Percentiles rank a stretch among this genome's conserved stretches.
phyloP scores from a whole-genome alignment of 1,284 basidiomycete genomes.

The Schizophyllum amplum region DNA sequence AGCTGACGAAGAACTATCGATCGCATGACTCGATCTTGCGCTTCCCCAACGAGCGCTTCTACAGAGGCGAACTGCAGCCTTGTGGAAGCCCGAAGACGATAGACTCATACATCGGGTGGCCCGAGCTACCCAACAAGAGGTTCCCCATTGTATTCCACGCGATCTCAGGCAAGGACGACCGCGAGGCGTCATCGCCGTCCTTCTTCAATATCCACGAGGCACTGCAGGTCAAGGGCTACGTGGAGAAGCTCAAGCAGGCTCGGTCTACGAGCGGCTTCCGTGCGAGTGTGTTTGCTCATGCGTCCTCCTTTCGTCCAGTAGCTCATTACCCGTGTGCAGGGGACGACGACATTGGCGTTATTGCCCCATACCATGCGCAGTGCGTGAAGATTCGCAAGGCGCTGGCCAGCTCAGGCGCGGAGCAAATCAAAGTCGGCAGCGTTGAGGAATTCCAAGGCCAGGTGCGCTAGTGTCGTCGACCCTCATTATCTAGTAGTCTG shows the following conservation, averaged over 20 bases:
- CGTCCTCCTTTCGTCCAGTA: neutral
- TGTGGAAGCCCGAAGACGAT: constrained; percentile 30
- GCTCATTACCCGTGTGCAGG: constrained; percentile 14
- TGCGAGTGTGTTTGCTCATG: constrained; percentile 21
- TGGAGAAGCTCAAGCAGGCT: constrained; percentile 18
- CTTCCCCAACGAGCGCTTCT: constrained; percentile 52
- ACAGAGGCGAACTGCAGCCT: constrained; percentile 38
- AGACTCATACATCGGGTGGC: constrained; percentile 25
- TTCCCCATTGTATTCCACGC: constrained; percentile 44
- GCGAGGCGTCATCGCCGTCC: constrained; percentile 36
- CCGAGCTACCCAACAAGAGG: constrained; percentile 22
- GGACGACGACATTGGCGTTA: constrained; percentile 42
- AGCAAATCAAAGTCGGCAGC: constrained; percentile 43
- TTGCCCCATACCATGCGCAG: constrained; percentile 50
- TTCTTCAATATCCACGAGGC: constrained; percentile 41
- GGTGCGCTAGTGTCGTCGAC: constrained; percentile 24
- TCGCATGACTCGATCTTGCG: constrained; percentile 47
- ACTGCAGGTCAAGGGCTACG: constrained; percentile 30
- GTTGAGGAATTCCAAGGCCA: constrained; percentile 62
- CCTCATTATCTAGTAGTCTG: neutral
- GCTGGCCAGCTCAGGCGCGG: constrained; percentile 22
- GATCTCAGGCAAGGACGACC: constrained; percentile 33
- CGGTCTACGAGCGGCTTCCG: constrained; percentile 20
- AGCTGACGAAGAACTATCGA: constrained; percentile 48
- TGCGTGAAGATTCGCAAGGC: constrained; percentile 34